Evolutionary conservation across 768 basidiomycete genomes (phyloP).

Genomic region (Pholiota conissans): DNA sequence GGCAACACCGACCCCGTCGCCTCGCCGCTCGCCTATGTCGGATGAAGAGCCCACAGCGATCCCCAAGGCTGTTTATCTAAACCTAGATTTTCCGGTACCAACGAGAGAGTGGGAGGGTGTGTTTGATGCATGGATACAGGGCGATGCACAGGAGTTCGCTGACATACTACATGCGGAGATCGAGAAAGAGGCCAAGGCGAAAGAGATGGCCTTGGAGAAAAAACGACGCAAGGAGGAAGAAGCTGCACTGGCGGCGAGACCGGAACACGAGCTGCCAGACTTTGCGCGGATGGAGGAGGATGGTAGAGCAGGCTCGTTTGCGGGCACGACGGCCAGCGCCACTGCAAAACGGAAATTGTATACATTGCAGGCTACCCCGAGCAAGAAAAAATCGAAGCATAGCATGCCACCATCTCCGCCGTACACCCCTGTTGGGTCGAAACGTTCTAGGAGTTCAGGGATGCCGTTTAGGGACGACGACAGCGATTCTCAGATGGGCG

Average conservation of each 20-base stretch:
- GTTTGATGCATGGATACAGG: constrained; percentile 88
- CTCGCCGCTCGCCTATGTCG: constrained; percentile 38
- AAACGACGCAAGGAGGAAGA: constrained; percentile 59
- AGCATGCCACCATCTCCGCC: constrained; percentile 15
- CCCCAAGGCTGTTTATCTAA: constrained; percentile 72
- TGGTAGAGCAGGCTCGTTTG: background rate
- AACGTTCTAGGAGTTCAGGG: background rate
- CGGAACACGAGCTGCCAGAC: constrained; percentile 20
- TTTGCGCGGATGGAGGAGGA: constrained; percentile 9
- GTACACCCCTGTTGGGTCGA: constrained; percentile 9
- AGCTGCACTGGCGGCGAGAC: constrained; percentile 17
- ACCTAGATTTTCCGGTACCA: constrained; percentile 84
- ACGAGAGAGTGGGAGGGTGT: constrained; percentile 87
- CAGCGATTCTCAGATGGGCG: background rate
- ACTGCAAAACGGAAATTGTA: constrained; percentile 3
- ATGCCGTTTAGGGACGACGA: background rate
- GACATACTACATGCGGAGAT: constrained; percentile 57
- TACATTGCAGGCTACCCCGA: background rate
- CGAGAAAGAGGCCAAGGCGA: constrained; percentile 51
- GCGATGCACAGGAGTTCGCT: constrained; percentile 84
- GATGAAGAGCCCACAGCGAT: constrained; percentile 44
- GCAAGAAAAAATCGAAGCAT: background rate
- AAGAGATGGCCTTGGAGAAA: constrained; percentile 54
- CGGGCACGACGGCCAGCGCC: too few species aligned
- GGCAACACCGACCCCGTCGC: constrained; percentile 49